These are phyloP conservation scores for Trichoderma atrobrunneum DNA, from an alignment of 2,329 filamentous ascomycete species.

Conservation along the genomic window DNA sequence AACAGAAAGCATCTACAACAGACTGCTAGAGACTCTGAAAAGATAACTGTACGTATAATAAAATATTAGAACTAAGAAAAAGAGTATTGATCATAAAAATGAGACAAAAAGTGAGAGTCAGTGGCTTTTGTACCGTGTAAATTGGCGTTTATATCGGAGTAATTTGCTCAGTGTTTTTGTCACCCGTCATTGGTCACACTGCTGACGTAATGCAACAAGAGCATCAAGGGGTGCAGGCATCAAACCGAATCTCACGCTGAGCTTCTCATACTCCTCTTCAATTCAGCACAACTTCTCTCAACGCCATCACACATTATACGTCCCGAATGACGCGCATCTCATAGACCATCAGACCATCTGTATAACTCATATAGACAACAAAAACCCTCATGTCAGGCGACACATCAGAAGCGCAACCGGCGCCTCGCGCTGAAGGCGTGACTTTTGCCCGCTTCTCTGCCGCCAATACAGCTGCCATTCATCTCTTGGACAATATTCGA, in stretches of 20 bases:
- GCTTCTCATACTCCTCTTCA: neutral
- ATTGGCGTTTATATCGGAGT: neutral
- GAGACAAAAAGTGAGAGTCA: too few species aligned
- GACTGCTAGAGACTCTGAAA: too few species aligned
- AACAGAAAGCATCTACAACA: too few species aligned
- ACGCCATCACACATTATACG: neutral
- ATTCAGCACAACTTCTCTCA: neutral
- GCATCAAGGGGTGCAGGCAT: neutral
- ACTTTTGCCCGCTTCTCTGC: neutral
- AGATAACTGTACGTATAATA: too few species aligned
- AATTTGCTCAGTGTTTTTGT: neutral
- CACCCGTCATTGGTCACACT: neutral
- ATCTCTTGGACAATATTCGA: neutral
- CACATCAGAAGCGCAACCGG: neutral
- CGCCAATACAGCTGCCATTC: neutral
- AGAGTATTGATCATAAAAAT: too few species aligned
- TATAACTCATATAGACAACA: neutral
- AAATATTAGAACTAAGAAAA: too few species aligned
- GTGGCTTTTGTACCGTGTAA: neutral
- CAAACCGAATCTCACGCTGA: neutral
- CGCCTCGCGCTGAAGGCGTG: neutral
- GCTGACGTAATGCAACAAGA: neutral
- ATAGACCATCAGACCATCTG: neutral
- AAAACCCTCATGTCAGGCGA: neutral
- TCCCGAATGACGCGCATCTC: neutral